A percentile compares a stretch with the other conserved stretches of the same genome.
These are phyloP conservation scores for Salix koriyanagi DNA, from an alignment of 345 rosid species.

Conservation along the genomic window DNA sequence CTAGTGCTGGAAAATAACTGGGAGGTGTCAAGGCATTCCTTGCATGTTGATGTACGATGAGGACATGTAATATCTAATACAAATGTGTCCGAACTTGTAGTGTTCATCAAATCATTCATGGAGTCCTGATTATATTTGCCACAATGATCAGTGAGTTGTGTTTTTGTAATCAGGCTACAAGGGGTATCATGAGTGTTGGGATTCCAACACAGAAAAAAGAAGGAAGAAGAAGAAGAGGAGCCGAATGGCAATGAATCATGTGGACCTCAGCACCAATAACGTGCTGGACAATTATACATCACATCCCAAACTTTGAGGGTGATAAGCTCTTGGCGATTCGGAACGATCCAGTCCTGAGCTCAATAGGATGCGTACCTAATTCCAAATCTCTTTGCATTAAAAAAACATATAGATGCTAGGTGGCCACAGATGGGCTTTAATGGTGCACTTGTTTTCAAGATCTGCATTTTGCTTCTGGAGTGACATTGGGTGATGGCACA, in stretches of 20 bases:
- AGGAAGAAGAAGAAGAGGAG: neutral
- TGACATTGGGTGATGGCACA: conserved; percentile 4
- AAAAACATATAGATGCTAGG: neutral
- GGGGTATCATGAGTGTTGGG: conserved; percentile 9
- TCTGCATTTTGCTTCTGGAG: neutral
- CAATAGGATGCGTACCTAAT: conserved; percentile 12
- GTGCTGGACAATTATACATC: neutral
- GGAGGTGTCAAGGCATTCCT: neutral
- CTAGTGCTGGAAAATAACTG: conserved; percentile 19
- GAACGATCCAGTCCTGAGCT: conserved; percentile 4
- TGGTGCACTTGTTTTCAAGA: neutral
- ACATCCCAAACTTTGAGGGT: conserved; percentile 11
- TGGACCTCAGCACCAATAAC: neutral
- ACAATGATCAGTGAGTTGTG: neutral
- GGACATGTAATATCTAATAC: neutral
- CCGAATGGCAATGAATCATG: neutral
- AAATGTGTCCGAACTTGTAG: neutral
- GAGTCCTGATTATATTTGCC: conserved; percentile 1
- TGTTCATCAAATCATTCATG: conserved; percentile 6
- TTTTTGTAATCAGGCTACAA: neutral
- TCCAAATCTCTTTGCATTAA: conserved; percentile 9
- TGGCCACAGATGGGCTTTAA: neutral
- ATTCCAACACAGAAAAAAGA: neutral
- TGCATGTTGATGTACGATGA: neutral
- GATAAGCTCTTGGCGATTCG: neutral